Conservation (phyloP, 2,329 filamentous ascomycete species). For the Aureobasidium sp. region DNA sequence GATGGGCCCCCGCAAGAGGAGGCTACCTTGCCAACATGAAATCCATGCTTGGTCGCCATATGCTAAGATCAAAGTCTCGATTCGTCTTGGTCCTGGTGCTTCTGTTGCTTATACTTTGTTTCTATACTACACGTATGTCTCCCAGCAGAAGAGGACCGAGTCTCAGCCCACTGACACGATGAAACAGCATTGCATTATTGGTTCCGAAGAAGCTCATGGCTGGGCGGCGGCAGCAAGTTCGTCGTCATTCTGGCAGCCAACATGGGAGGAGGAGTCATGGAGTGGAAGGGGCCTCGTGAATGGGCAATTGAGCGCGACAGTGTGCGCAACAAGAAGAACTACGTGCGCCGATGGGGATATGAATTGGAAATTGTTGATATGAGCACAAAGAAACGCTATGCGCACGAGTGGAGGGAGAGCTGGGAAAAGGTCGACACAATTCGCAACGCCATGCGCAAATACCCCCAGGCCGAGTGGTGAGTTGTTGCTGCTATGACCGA, state of each 20-base stretch:
- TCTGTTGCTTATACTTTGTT: slow-evolving; percentile 53
- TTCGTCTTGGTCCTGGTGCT: slow-evolving; percentile 52
- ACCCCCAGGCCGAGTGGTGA: slow-evolving; percentile 93
- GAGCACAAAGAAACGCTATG: slow-evolving; percentile 97
- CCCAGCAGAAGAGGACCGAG: not conserved
- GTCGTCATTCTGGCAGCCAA: slow-evolving; percentile 93
- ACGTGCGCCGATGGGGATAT: slow-evolving; percentile 83
- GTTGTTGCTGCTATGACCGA: slow-evolving; percentile 22
- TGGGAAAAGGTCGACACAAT: slow-evolving; percentile 99
- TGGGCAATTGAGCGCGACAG: slow-evolving; percentile 98
- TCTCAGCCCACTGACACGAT: not conserved
- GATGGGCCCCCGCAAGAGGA: slow-evolving; percentile 40
- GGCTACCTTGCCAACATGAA: slow-evolving; percentile 27
- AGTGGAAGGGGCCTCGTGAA: slow-evolving; percentile 94
- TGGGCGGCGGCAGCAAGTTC: slow-evolving; percentile 82
- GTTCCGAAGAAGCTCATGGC: slow-evolving; percentile 63
- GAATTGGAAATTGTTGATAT: slow-evolving; percentile 95
- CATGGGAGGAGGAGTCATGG: slow-evolving; percentile 93
- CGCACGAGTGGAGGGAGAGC: slow-evolving; percentile 97
- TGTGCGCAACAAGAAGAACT: slow-evolving; percentile 87
- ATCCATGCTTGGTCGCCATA: slow-evolving; percentile 26
- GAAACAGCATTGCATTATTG: slow-evolving; percentile 44
- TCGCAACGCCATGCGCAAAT: slow-evolving; percentile 80
- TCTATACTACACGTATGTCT: slow-evolving; percentile 66
- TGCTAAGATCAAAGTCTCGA: slow-evolving; percentile 58